Evolutionary conservation across 2,329 filamentous ascomycete genomes (phyloP), one percentile per base, ranked within the genome.

Genomic region (Clarireedia paspali): DNA sequence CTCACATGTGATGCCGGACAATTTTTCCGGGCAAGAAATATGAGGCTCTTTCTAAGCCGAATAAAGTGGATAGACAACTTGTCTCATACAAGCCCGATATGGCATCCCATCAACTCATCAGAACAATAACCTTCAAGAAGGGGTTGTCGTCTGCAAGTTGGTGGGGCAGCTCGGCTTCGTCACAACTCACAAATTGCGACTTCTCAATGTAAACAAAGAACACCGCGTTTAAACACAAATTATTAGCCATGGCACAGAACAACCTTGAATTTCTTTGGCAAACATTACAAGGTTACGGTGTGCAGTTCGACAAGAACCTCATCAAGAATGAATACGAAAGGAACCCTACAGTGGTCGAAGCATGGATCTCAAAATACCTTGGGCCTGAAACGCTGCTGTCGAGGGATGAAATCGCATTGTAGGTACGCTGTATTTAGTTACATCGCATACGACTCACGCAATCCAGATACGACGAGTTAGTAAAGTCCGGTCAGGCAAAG

Each of bases 361-460:
- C 65, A 49, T 84, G 81, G 81, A 75, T 75, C 15, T 66, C 70
- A 27, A 65, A 72, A 60, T 76, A 80, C 63, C 70, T 83, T 36
- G 68, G 68, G 12, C 64, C 70, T 2, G 78, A 82, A 59, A 80
- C 77, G 26, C 71, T 84, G 12, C 69, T 84, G 42, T 77, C 76
- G 45, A 71, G 70, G 55, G 77, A 82, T 63, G 81, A 84, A 68
- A 69, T 80, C 57, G 72, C 73, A 47, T 64, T 78, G 80, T 83
- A 70, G 68, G 61, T 20, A n/a, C 20, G 7, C 7, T 47, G 30
- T 6, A 23, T 30, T n/a, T 34, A 0, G 9, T 6, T 27, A 15
- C 36, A 45, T 12, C 38, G 12, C 10, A 49, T 27, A 0, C 40
- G 42, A 26, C 59, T 62, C 39, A 65, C 42, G 23, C 3, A 15